A percentile compares a stretch with the other conserved stretches of the same genome.
phyloP scores from a whole-genome alignment of 306 rosid species.

The barrel medic (Medicago truncatula) region DNA sequence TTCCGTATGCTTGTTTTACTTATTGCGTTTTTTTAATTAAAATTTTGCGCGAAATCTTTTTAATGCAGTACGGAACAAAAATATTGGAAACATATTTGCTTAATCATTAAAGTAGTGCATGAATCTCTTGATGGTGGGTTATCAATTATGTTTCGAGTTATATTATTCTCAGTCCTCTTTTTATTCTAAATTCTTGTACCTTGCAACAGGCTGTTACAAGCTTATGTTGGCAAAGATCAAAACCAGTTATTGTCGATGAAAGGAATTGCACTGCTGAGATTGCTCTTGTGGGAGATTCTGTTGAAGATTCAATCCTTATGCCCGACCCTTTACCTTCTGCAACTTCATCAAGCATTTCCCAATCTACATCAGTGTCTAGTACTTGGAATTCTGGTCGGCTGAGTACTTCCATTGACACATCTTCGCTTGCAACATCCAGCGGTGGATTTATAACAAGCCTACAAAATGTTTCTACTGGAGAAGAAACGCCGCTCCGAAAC shows the following conservation, averaged over 20 bases:
- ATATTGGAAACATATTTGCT: no score
- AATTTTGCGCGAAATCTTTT: no score
- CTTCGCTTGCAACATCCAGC: constrained; percentile 58
- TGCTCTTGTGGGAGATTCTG: constrained; percentile 85
- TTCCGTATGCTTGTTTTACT: no score
- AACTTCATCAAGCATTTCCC: constrained; percentile 66
- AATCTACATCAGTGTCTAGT: constrained; percentile 60
- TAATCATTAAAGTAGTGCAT: no score
- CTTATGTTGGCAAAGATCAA: constrained; percentile 98
- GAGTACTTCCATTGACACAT: constrained; percentile 60
- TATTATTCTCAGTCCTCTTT: constrained; percentile 3
- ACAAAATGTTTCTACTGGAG: constrained; percentile 54
- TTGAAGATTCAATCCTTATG: constrained; percentile 97
- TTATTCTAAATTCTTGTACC: constrained; percentile 47
- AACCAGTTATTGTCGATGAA: constrained; percentile 86
- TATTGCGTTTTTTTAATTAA: no score
- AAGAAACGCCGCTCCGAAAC: constrained; percentile 80
- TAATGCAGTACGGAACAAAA: no score
- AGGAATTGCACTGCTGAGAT: constrained; percentile 77
- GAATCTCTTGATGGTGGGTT: constrained; percentile 1
- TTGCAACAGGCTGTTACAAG: constrained; percentile 88
- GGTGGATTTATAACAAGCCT: constrained; percentile 60
- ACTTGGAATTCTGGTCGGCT: constrained; percentile 75
- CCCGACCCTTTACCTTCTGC: constrained; percentile 96
- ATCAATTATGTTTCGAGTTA: constrained; percentile 24